phyloP scores from a whole-genome alignment of 1,139 yeast species.

The Yamadazyma spencermartinsiae region DNA sequence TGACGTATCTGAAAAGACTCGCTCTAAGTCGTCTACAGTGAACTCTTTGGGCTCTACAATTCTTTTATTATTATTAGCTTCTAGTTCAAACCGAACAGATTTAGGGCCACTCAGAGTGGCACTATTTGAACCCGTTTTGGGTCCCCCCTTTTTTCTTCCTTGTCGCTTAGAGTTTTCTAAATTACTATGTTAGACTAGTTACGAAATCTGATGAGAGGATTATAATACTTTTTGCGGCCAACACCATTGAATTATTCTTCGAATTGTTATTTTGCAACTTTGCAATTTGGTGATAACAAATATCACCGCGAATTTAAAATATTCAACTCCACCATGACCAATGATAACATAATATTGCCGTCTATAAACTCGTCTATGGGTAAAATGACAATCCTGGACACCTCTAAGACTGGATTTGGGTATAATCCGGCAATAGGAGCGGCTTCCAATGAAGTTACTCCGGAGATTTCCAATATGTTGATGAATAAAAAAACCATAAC shows the following conservation, averaged over 20 bases:
- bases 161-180: too few relatives aligned
- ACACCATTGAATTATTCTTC: too few relatives aligned
- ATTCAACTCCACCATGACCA: constrained; percentile 23
- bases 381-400: constrained; percentile 37
- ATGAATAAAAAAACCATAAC: constrained; percentile 34
- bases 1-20: constrained; percentile 12
- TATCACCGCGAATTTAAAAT: background rate
- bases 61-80: constrained; percentile 4
- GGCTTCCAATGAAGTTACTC: constrained; percentile 36
- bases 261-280: too few relatives aligned
- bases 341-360: constrained; percentile 40
- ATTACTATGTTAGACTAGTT: too few relatives aligned
- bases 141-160: background rate
- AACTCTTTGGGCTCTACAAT: constrained; percentile 17
- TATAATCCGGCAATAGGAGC: constrained; percentile 49
- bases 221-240: too few relatives aligned
- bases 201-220: too few relatives aligned
- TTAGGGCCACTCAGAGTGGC: background rate
- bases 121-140: background rate
- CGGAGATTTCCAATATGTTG: constrained; percentile 35
- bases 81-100: background rate
- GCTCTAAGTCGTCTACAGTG: constrained; percentile 17
- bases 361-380: constrained; percentile 35
- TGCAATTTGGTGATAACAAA: too few relatives aligned
- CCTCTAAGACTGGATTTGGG: constrained; percentile 40